These are phyloP conservation scores for Peronospora destructor DNA, from an alignment of 352 stramenopile species.

Conservation along the genomic window DNA sequence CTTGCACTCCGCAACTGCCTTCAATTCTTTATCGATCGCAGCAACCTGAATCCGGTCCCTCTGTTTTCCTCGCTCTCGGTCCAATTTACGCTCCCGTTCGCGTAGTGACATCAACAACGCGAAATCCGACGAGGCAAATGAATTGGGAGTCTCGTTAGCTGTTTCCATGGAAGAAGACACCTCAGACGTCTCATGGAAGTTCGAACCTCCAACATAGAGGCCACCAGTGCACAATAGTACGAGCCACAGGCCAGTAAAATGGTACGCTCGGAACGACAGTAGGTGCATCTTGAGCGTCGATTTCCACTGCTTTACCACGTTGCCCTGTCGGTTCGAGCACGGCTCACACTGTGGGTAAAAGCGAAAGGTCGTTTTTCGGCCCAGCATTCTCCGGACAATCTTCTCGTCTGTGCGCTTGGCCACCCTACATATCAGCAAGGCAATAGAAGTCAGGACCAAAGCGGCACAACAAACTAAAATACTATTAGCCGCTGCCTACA, in stretches of 20 bases:
- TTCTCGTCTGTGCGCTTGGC: slow-evolving; percentile 47
- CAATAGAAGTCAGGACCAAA: slow-evolving; percentile 1
- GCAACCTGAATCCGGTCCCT: slow-evolving; percentile 19
- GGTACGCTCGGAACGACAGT: slow-evolving; percentile 55
- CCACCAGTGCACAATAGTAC: slow-evolving; percentile 69
- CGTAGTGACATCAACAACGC: slow-evolving; percentile 44
- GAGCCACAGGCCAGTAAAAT: slow-evolving; percentile 75
- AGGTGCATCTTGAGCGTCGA: slow-evolving; percentile 64
- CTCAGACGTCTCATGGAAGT: slow-evolving; percentile 60
- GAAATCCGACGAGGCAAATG: slow-evolving; percentile 36
- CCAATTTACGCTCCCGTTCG: slow-evolving; percentile 47
- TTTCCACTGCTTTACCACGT: slow-evolving; percentile 57
- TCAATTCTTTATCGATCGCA: slow-evolving; percentile 47
- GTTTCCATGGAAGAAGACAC: slow-evolving; percentile 21
- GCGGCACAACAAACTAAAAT: slow-evolving; percentile 2
- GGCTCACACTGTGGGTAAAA: slow-evolving; percentile 82
- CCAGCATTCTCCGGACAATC: slow-evolving; percentile 33
- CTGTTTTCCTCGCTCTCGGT: slow-evolving; percentile 29
- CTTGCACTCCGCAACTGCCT: slow-evolving; percentile 51
- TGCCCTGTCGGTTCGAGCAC: slow-evolving; percentile 73
- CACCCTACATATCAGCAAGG: slow-evolving; percentile 31
- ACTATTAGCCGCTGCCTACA: slow-evolving; percentile 31
- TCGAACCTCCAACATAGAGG: slow-evolving; percentile 63
- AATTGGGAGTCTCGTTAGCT: slow-evolving; percentile 6
- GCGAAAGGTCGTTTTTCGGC: slow-evolving; percentile 53